phyloP scores from a whole-genome alignment of 495 filamentous ascomycete species.

The Penicillium salamii region DNA sequence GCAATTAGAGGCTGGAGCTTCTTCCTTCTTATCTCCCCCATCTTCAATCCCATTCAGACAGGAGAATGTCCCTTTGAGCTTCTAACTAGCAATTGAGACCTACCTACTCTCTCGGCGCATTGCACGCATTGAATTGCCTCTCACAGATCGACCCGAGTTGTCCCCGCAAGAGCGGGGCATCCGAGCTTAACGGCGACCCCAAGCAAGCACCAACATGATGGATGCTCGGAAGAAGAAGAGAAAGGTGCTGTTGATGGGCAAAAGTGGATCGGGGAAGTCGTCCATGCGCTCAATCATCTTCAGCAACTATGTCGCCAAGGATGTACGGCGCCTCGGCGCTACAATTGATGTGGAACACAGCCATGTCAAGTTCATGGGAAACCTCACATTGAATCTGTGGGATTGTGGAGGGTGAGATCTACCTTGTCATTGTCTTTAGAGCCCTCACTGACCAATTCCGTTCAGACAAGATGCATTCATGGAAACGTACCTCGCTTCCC shows the following conservation, averaged over 20 bases:
- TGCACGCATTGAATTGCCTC: not conserved
- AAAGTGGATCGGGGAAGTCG: constrained; percentile 98
- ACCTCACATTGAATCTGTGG: constrained; percentile 95
- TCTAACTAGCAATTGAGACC: not conserved
- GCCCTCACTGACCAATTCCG: not conserved
- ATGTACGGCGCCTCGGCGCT: constrained; percentile 90
- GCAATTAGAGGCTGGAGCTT: constrained; percentile 24
- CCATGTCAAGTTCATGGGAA: constrained; percentile 96
- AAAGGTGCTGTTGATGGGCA: constrained; percentile 70
- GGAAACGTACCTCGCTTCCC: constrained; percentile 92
- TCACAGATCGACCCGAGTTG: constrained; percentile 12
- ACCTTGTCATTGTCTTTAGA: too few species aligned
- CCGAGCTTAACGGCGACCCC: constrained; percentile 15
- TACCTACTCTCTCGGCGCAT: not conserved
- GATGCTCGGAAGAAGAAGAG: constrained; percentile 54
- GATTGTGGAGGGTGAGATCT: constrained; percentile 83
- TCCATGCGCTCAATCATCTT: constrained; percentile 99
- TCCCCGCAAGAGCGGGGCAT: constrained; percentile 33
- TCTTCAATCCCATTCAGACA: constrained; percentile 1
- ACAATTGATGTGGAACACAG: constrained; percentile 98
- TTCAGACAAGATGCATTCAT: constrained; percentile 94
- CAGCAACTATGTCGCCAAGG: constrained; percentile 95
- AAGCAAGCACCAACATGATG: constrained; percentile 25
- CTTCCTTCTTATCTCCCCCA: not conserved
- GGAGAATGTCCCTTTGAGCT: not conserved